Evolutionary conservation across 768 basidiomycete species (phyloP), one percentile per base, ranked within the genome.

Genomic region (Lentinula lateritia): DNA sequence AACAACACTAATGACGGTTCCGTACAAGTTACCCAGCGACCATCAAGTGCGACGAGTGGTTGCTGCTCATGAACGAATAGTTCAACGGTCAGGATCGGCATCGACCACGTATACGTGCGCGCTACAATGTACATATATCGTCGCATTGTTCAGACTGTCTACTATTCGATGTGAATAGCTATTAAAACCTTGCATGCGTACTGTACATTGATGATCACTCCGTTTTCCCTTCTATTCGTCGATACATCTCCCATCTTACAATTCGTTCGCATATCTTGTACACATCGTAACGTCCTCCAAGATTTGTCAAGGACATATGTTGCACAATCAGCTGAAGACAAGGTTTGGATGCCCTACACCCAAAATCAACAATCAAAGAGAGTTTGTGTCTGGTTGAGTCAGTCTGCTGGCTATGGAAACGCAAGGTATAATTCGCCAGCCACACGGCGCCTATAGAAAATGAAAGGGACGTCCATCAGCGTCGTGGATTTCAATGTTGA

Each of bases 11-110:
- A 75, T 15, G 80, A 83, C 43, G 87, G 85, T 39, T 82, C 87
- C 18, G 83, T 90, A 50, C 83, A 82, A 64, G 87, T 89, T 65
- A 86, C 84, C 68, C 86, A 86, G 67, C 84, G 86, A 43, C 68
- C 78, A 50, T 67, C 75, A 43, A 79, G 79, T 66, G 64, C 75
- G 41, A 61, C 75, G n/a, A 67, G 69, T 42, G 77, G 79, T 20
- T 90, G 89, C 66, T 86, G 87, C 70, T 82, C 76, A 73, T 78
- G 65, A 76, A 52, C 6, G 20, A 20, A 48, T 48, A 20, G 46
- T 20, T 48, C 28, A 28, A 16, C n/a, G 46, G 9, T 48, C 46
- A 48, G 9, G n/a, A 48, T 48, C 43, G 10, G 43, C n/a, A 1
- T 16, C 43, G 6, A n/a, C 15, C 16, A n/a, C n/a, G 15, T 28